These are phyloP conservation scores for Cutaneotrichosporon sp. DNA, from an alignment of 1,284 basidiomycete species.

Conservation along the genomic window DNA sequence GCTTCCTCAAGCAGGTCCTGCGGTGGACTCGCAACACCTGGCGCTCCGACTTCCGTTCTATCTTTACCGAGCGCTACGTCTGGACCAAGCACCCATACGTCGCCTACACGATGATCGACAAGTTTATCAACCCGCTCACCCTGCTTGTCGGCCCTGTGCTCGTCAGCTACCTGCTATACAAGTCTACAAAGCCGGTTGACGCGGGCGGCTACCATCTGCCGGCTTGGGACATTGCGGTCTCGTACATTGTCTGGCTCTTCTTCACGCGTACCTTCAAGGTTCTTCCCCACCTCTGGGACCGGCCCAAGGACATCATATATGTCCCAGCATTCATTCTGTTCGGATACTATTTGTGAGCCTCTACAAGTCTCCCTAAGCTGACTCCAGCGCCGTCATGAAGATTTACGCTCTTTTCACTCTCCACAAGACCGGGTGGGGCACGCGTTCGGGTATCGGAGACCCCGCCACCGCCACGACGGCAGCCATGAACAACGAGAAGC, in stretches of 20 bases:
- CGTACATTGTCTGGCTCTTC: conserved; percentile 73
- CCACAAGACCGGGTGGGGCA: conserved; percentile 89
- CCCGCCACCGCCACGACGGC: conserved; percentile 51
- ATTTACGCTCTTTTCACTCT: conserved; percentile 76
- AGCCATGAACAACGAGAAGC: conserved; percentile 32
- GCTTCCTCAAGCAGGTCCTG: conserved; percentile 87
- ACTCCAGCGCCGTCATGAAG: conserved; percentile 75
- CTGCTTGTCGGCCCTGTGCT: conserved; percentile 76
- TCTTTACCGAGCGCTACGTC: conserved; percentile 82
- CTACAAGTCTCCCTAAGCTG: conserved; percentile 81
- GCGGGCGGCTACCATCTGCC: conserved; percentile 82
- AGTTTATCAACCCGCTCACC: conserved; percentile 85
- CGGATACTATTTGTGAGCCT: conserved; percentile 66
- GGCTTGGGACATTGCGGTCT: conserved; percentile 76
- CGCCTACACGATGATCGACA: conserved; percentile 90
- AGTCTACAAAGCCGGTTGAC: conserved; percentile 67
- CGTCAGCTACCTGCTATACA: conserved; percentile 71
- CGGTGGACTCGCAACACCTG: conserved; percentile 92
- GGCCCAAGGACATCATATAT: conserved; percentile 80
- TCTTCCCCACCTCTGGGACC: conserved; percentile 79
- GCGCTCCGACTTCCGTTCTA: conserved; percentile 79
- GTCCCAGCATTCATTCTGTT: conserved; percentile 89
- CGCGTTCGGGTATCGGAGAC: conserved; percentile 83
- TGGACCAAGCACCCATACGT: conserved; percentile 89
- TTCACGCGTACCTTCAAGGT: conserved; percentile 83